Conservation (phyloP, 164 flowering plant species). For the Magnolia sinica region DNA sequence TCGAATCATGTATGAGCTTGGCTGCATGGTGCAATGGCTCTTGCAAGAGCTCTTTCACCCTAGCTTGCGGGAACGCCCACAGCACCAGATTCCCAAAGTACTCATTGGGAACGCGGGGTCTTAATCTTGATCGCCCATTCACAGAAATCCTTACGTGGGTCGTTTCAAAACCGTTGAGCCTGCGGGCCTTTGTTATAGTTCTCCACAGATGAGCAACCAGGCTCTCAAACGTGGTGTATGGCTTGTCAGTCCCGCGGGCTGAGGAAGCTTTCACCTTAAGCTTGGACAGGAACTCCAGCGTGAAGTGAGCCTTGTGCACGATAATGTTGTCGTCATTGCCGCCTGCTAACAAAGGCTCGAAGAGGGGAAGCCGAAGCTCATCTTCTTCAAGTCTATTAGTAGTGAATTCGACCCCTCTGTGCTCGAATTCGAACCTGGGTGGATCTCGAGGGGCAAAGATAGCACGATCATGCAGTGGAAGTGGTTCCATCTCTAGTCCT, state of each 20-base stretch:
- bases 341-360: constrained; percentile 9
- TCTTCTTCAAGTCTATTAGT: constrained; percentile 7
- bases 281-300: not conserved
- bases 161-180: constrained; percentile 14
- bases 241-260: not conserved
- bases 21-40: constrained; percentile 24
- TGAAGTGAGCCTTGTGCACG: not conserved
- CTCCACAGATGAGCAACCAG: constrained; percentile 38
- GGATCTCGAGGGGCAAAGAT: constrained; percentile 31
- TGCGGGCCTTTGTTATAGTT: constrained; percentile 26
- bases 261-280: not conserved
- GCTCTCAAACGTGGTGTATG: constrained; percentile 31
- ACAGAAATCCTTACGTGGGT: constrained; percentile 25
- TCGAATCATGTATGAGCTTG: constrained; percentile 25
- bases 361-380: constrained; percentile 16
- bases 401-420: constrained; percentile 25
- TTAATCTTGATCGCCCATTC: constrained; percentile 28
- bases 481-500: constrained; percentile 22
- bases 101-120: not conserved
- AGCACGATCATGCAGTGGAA: constrained; percentile 22
- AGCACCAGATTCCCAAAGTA: constrained; percentile 27
- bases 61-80: constrained; percentile 32
- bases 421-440: constrained; percentile 24
- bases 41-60: constrained; percentile 24
- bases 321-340: no score